Evolutionary conservation across 116 monocot species (phyloP).

Genomic region (Iris pallida): DNA sequence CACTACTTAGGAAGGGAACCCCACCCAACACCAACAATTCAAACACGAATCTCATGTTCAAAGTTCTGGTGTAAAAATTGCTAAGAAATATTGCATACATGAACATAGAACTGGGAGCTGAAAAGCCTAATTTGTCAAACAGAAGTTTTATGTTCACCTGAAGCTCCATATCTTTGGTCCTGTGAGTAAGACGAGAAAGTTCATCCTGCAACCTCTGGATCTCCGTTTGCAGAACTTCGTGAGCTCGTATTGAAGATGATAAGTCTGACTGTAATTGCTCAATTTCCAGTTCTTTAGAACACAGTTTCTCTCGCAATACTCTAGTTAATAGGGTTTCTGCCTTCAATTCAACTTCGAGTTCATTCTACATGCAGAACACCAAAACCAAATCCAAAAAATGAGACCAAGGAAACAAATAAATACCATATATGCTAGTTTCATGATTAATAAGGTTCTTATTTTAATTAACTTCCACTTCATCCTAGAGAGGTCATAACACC

Average conservation of each 20-base stretch:
- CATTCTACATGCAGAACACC: conserved; percentile 29
- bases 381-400: neutral
- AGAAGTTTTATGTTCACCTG: conserved; percentile 38
- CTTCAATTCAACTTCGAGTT: conserved; percentile 59
- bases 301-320: conserved; percentile 58
- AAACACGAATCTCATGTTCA: no score
- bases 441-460: conserved; percentile 52
- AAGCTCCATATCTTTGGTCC: conserved; percentile 58
- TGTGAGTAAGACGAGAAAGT: conserved; percentile 56
- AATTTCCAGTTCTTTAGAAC: conserved; percentile 60
- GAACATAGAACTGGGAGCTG: no score
- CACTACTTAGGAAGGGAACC: no score
- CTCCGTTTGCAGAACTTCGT: conserved; percentile 46
- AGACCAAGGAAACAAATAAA: neutral
- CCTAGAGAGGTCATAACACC: conserved; percentile 26
- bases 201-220: conserved; percentile 58
- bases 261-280: conserved; percentile 57
- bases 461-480: conserved; percentile 59
- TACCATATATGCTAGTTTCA: neutral
- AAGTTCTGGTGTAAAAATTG: no score
- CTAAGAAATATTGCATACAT: no score
- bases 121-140: no score
- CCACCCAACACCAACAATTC: no score
- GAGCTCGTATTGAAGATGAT: conserved; percentile 56
- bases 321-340: conserved; percentile 61